Evolutionary conservation across 2,329 filamentous ascomycete species (phyloP), one percentile per base, ranked within the genome.

Genomic region (Stemphylium lycopersici): DNA sequence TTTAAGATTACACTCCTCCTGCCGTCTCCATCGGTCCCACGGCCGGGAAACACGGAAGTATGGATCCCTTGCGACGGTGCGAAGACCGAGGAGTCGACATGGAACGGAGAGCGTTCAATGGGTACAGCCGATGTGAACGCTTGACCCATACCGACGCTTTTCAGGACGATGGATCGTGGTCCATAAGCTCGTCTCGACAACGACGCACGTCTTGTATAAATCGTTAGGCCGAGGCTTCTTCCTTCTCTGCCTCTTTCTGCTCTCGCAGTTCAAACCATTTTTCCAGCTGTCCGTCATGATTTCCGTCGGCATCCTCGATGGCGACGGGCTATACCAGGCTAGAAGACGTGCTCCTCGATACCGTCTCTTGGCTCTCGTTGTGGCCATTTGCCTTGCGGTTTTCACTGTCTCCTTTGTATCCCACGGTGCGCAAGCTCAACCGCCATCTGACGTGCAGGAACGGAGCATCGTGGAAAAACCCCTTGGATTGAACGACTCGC

Each of bases 301-400:
- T 51, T 45, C 40, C 10, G 33, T 51, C 22, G 40, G 40, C 32
- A 51, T 39, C 33, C 24, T 51, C 40, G 32, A 51, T 51, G 33
- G 40, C 40, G 48, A 40, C 40, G 22, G 40, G 48, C 40, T 33
- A 51, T 39, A 24, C 39, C 22, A 33, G 20, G 33, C 48, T 38
- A 51, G 48, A 39, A 44, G 40, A 51, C 32, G 40, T 51, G 33
- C 39, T 51, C 22, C 48, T 51, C 33, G 32, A 51, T 51, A 51
- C 48, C 40, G 40, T 51, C 48, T 51, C 48, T 45, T 51, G 33
- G 40, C 40, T 51, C 40, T 51, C 44, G 15, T 51, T 45, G 40
- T 51, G 40, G 48, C 32, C 44, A 44, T 51, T 40, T 51, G 48
- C 48, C 48, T 51, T 51, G 40, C 40, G 39, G 32, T 51, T 10